These are phyloP conservation scores for Cicer cuneatum DNA, from an alignment of 306 rosid genomes.

Conservation along the genomic window DNA sequence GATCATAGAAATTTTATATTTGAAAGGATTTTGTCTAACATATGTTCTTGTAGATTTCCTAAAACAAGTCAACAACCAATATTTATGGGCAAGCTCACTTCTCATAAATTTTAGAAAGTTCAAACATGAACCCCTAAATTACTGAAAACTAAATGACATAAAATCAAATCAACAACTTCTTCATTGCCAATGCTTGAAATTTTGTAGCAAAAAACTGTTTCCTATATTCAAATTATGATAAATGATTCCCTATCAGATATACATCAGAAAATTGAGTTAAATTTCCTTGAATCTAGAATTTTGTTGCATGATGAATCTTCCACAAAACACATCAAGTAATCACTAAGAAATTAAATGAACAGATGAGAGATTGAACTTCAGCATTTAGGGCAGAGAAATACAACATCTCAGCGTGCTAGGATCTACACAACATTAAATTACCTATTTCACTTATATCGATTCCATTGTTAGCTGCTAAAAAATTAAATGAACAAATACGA, in stretches of 20 bases:
- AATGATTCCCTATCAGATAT: not conserved
- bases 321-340: too few species aligned
- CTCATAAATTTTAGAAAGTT: not conserved
- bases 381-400: not conserved
- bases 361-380: constrained; percentile 17
- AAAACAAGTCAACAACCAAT: not conserved
- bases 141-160: not conserved
- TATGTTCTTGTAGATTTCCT: not conserved
- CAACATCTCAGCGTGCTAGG: constrained; percentile 11
- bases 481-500: constrained; percentile 24
- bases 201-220: not conserved
- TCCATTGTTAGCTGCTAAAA: constrained; percentile 10
- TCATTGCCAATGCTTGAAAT: not conserved
- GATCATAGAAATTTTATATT: not conserved
- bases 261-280: constrained; percentile 3
- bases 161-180: not conserved
- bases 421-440: not conserved
- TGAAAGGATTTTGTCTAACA: not conserved
- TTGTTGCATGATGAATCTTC: not conserved
- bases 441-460: not conserved
- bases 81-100: not conserved
- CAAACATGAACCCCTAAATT: constrained; percentile 7
- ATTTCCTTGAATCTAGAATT: constrained; percentile 12
- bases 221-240: not conserved
- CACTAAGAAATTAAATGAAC: constrained; percentile 20